Evolutionary conservation across 2,329 filamentous ascomycete species (phyloP), one percentile per base, ranked within the genome.

Genomic region (Botryotinia convoluta): DNA sequence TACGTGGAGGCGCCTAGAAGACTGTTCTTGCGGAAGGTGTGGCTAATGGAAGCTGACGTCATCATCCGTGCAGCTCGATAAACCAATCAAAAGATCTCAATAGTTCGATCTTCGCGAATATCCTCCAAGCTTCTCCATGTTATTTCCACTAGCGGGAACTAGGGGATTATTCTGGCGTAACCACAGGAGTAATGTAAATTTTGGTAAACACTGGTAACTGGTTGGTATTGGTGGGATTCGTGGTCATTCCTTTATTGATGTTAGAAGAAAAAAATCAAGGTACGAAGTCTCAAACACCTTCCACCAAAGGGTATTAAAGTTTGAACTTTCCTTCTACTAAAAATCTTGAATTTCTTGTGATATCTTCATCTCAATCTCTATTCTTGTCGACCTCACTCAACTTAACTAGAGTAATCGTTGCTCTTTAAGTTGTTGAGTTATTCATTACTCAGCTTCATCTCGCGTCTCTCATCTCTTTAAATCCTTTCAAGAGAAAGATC

Each of bases 231-330:
- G 59, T 48, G 20, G 44, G 26, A 39, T 67, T 39, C 9, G 35
- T 51, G 45, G 45, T 14, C 26, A 22, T 68, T 37, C 64, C 64
- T 57, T 68, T 39, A 12, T 42, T 68, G 26, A 32, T 57, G n/a
- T 57, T n/a, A 26, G 48, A 67, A 48, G 14, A 8, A 6, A 37
- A 44, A 64, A 48, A 51, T n/a, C 44, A 67, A 51, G 63, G 26
- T 42, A n/a, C 20, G 16, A 32, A 12, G 54, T 29, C 48, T 57
- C 26, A 39, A 54, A 68, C 48, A 42, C 26, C 16, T 68, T 54
- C 48, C 35, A 57, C 64, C 26, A 65, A 39, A 42, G 29, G 35
- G 35, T 68, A 68, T 68, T 68, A 57, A 68, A 68, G 48, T 57
- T 54, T 54, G 45, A 42, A 20, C n/a, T 29, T 54, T 29, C n/a